Percentiles rank a stretch among this genome's conserved stretches.
Conservation (phyloP, 768 basidiomycete species). For the Amanita thiersii region DNA sequence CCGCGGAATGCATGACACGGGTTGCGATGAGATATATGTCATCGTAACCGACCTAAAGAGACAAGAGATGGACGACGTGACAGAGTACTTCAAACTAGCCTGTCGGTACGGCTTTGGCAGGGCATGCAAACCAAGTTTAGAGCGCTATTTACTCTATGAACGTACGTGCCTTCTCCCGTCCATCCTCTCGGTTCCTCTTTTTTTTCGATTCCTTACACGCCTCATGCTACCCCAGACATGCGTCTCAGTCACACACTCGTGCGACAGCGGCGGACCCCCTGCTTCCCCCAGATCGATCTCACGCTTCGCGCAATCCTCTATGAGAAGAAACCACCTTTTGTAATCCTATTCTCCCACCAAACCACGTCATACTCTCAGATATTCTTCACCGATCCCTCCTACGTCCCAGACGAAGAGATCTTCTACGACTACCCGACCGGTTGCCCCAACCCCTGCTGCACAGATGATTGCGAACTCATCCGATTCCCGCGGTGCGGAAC, state of each 20-base stretch:
- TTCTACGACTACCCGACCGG: conserved; percentile 76
- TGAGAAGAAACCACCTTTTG: conserved; percentile 70
- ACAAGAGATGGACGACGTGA: conserved; percentile 75
- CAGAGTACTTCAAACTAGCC: conserved; percentile 72
- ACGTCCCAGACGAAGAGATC: conserved; percentile 63
- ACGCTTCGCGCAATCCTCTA: conserved; percentile 67
- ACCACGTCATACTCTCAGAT: conserved; percentile 78
- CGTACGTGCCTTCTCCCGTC: conserved; percentile 34
- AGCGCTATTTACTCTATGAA: conserved; percentile 60
- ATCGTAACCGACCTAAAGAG: conserved; percentile 75
- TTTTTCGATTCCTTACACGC: conserved; percentile 6
- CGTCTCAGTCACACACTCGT: conserved; percentile 59
- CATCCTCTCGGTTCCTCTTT: too few species aligned
- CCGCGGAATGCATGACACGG: conserved; percentile 73
- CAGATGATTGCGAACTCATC: conserved; percentile 78
- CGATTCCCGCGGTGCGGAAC: conserved; percentile 64
- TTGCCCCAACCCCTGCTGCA: conserved; percentile 73
- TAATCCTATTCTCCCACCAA: conserved; percentile 74
- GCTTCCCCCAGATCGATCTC: conserved; percentile 78
- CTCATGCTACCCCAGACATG: conserved; percentile 36
- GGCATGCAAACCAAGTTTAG: conserved; percentile 57
- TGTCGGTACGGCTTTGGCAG: conserved; percentile 58
- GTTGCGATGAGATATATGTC: conserved; percentile 72
- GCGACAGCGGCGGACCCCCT: conserved; percentile 65
- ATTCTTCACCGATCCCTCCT: conserved; percentile 64